A percentile compares a stretch with the other conserved stretches of the same genome.
Evolutionary conservation across 129 eudicot genomes (phyloP).

Genomic region (Smallanthus sonchifolius): DNA sequence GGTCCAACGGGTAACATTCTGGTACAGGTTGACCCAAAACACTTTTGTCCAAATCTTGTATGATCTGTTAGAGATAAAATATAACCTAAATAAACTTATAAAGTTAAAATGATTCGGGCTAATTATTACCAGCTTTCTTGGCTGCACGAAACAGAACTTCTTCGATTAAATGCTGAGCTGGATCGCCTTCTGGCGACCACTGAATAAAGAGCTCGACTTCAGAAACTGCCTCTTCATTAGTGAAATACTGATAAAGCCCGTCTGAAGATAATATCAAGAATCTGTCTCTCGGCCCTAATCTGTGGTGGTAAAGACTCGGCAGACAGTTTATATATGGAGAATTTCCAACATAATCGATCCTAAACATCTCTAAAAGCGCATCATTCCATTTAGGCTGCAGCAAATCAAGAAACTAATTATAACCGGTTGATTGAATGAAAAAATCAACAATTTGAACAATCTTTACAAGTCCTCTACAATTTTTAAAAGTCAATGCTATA

Average conservation of each 20-base stretch:
- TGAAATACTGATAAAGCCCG: constrained; percentile 93
- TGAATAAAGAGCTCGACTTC: constrained; percentile 90
- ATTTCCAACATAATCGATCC: constrained; percentile 79
- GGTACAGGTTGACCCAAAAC: neutral
- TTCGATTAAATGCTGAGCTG: constrained; percentile 95
- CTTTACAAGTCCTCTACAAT: neutral
- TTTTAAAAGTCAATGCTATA: constrained; percentile 14
- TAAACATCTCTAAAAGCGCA: constrained; percentile 96
- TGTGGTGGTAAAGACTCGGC: constrained; percentile 78
- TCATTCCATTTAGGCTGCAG: constrained; percentile 97
- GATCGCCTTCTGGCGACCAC: constrained; percentile 97
- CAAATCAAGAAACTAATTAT: constrained; percentile 14
- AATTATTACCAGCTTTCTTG: constrained; percentile 75
- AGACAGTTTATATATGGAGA: constrained; percentile 79
- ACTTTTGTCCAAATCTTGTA: neutral
- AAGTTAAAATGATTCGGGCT: neutral
- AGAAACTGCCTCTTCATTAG: constrained; percentile 92
- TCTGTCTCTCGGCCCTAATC: constrained; percentile 81
- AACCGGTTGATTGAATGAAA: neutral
- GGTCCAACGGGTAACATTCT: too few species aligned
- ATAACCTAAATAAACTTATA: neutral
- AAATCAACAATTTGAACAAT: neutral
- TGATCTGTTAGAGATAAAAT: neutral
- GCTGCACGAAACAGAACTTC: constrained; percentile 96
- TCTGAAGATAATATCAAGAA: constrained; percentile 91